Conservation (phyloP, 169 alveolate genomes). For the Plasmodium ovale region DNA sequence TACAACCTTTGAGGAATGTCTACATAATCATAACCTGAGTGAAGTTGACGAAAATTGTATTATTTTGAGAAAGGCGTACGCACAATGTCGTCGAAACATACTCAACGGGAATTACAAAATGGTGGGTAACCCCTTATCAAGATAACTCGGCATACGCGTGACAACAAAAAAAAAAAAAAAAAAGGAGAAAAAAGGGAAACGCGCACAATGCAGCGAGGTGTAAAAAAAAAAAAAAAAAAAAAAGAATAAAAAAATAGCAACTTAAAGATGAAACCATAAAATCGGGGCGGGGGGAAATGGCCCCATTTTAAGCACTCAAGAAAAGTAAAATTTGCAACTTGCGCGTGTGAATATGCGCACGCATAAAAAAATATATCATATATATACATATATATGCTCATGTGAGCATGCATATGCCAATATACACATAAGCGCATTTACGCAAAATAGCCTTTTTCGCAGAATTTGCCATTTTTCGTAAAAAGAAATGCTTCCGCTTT, state of each 20-base stretch:
- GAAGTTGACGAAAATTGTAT: constrained; percentile 86
- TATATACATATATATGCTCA: not conserved
- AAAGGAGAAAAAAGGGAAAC: not conserved
- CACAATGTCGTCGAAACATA: constrained; percentile 87
- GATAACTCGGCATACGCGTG: constrained; percentile 32
- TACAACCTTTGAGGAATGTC: constrained; percentile 83
- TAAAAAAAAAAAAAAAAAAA: constrained; percentile 7
- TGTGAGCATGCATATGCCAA: not conserved
- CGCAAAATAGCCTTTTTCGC: too few species aligned
- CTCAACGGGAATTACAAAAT: constrained; percentile 82
- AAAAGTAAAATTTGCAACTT: not conserved
- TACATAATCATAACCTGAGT: constrained; percentile 81
- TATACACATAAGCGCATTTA: not conserved
- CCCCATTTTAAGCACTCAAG: too few species aligned
- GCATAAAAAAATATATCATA: not conserved
- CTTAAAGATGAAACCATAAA: not conserved
- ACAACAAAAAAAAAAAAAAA: not conserved
- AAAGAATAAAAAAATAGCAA: not conserved
- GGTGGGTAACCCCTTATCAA: constrained; percentile 85
- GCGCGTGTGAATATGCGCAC: not conserved
- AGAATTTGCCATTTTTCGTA: too few species aligned
- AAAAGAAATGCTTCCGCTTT: too few species aligned
- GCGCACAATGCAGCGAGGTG: not conserved
- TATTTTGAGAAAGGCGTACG: constrained; percentile 83
- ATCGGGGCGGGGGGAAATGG: not conserved